Percentiles rank a stretch among this genome's conserved stretches.
phyloP scores from a whole-genome alignment of 805 yeast genomes.

The Yarrowia hollandica region DNA sequence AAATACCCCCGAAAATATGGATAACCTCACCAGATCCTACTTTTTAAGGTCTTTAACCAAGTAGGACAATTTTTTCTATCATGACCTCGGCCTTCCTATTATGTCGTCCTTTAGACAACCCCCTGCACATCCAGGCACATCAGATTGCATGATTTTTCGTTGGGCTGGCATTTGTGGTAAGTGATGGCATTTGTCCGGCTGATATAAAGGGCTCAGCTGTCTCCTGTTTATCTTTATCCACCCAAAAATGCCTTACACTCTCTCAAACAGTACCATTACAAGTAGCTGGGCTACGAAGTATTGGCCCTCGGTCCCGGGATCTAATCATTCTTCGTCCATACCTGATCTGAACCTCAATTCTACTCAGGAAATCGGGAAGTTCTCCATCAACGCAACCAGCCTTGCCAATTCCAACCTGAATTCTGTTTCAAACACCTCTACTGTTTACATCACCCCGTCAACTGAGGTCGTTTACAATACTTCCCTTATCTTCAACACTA shows the following conservation, averaged over 20 bases:
- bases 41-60: conserved; percentile 2
- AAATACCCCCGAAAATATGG: too few species aligned
- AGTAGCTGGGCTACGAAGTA: conserved; percentile 13
- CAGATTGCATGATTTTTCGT: neutral
- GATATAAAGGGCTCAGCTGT: neutral
- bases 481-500: neutral
- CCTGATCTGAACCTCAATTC: neutral
- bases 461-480: too few species aligned
- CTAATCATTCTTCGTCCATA: neutral
- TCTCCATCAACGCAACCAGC: neutral
- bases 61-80: neutral
- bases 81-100: conserved; percentile 12
- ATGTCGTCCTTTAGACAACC: neutral
- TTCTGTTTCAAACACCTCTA: neutral
- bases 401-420: neutral
- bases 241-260: neutral
- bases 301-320: neutral
- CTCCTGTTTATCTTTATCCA: too few species aligned
- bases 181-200: neutral
- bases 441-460: neutral
- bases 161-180: neutral
- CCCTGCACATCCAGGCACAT: conserved; percentile 20
- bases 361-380: too few species aligned
- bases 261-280: neutral
- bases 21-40: neutral